These are phyloP conservation scores for Rhodotorula sp. DNA, from an alignment of 1,284 basidiomycete genomes.

Conservation along the genomic window DNA sequence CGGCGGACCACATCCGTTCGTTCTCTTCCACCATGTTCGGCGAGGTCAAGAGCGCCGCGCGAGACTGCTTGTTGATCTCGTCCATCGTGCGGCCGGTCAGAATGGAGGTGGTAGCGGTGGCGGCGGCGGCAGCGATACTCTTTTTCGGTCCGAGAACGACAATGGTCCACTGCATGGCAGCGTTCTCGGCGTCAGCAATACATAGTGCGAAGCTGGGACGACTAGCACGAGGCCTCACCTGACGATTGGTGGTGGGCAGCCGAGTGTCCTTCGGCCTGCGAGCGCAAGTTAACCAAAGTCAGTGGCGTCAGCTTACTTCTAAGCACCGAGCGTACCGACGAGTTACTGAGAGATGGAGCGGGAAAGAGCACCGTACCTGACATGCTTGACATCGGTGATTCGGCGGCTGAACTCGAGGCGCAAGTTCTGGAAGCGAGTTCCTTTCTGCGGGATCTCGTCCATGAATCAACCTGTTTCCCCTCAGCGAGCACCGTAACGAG, in stretches of 20 bases:
- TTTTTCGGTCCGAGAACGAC: neutral
- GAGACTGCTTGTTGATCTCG: constrained; percentile 8
- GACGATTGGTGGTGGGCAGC: neutral
- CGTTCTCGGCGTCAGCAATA: too few species aligned
- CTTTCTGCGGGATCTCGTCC: neutral
- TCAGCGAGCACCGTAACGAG: neutral
- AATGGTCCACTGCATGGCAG: too few species aligned
- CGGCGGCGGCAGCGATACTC: neutral
- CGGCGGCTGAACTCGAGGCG: neutral
- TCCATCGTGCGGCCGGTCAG: constrained; percentile 31
- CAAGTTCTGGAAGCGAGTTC: neutral
- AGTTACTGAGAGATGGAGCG: neutral
- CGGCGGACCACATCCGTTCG: neutral
- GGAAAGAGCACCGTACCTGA: neutral
- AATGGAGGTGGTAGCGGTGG: constrained; percentile 4
- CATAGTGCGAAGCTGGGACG: neutral
- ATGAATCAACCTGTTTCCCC: neutral
- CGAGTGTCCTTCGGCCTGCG: constrained; percentile 7
- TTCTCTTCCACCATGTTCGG: neutral
- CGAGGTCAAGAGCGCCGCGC: neutral
- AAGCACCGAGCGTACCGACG: neutral
- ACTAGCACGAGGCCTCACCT: neutral
- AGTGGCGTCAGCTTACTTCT: neutral
- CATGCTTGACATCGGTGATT: neutral
- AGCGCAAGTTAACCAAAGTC: neutral